Conservation (phyloP, 31 red algal species). For the Porphyra umbilicalis region DNA sequence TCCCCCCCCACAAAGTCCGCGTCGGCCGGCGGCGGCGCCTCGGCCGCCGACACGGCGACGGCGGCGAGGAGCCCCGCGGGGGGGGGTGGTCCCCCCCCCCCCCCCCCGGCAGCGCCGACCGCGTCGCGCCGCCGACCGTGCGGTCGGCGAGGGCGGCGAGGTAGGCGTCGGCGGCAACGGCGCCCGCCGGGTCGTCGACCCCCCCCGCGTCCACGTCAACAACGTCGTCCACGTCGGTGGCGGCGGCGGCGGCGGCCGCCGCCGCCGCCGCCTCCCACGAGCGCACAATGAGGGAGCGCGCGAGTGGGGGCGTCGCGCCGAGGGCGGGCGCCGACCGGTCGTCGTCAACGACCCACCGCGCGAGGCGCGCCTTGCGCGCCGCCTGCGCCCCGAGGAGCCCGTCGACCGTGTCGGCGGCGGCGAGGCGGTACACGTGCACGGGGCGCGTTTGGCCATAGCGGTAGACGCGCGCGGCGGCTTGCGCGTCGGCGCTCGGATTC, state of each 20-base stretch:
- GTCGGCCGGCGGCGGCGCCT: background rate
- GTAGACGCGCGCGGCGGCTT: conserved; percentile 30
- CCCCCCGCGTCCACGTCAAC: background rate
- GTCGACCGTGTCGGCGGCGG: conserved; percentile 19
- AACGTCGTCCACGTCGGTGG: background rate
- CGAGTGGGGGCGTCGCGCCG: background rate
- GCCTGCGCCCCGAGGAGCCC: conserved; percentile 8
- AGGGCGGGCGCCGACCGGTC: background rate
- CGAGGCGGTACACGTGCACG: conserved; percentile 33
- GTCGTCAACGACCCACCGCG: conserved; percentile 14
- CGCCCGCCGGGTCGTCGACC: background rate
- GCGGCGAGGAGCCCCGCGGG: background rate
- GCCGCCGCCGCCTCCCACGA: background rate
- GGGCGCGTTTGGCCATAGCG: conserved; percentile 22
- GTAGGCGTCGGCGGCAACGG: background rate
- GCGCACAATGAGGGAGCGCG: background rate
- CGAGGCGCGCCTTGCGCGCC: conserved; percentile 17
- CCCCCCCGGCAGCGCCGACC: background rate
- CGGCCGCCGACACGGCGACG: background rate
- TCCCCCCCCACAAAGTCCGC: background rate
- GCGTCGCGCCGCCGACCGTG: background rate
- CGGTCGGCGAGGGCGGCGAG: background rate
- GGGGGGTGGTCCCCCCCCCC: background rate
- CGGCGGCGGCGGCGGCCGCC: background rate
- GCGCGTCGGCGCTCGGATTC: conserved; percentile 33